A percentile compares a stretch with the other conserved stretches of the same genome.
Evolutionary conservation across 306 rosid genomes (phyloP).

Genomic region (Quercus cerris): DNA sequence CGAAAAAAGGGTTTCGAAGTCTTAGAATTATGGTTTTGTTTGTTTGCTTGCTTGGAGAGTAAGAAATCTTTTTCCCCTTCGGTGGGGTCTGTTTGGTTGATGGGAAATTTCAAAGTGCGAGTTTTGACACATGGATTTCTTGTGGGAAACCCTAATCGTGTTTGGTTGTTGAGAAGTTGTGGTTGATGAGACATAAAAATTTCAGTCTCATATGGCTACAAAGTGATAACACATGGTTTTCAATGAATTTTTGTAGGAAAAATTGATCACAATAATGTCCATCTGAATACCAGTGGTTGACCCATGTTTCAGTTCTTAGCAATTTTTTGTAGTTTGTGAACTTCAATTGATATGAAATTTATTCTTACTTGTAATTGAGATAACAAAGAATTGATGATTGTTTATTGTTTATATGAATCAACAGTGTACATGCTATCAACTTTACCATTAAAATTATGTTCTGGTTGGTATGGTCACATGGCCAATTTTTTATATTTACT

Average conservation of each 20-base stretch:
- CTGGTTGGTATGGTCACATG: neutral
- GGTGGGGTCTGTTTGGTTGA: neutral
- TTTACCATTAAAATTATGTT: neutral
- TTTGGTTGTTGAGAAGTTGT: neutral
- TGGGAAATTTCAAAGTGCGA: neutral
- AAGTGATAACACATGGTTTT: neutral
- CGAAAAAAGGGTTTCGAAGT: neutral
- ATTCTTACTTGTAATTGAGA: neutral
- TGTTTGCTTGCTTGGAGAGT: neutral
- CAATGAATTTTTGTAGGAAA: neutral
- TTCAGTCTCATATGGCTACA: neutral
- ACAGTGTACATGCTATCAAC: neutral
- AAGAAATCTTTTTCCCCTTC: neutral
- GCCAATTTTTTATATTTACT: neutral
- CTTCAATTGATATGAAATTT: neutral
- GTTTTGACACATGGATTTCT: neutral
- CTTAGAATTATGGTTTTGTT: constrained; percentile 4
- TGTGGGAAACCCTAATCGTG: neutral
- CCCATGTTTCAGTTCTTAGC: neutral
- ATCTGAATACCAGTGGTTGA: neutral
- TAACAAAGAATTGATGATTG: neutral
- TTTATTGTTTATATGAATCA: neutral
- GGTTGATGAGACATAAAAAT: neutral
- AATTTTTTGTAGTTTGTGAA: neutral
- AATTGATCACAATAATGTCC: neutral